A percentile compares a stretch with the other conserved stretches of the same genome.
Conservation (phyloP, 2,329 filamentous ascomycete genomes). For the Emergomyces pasteurianus region DNA sequence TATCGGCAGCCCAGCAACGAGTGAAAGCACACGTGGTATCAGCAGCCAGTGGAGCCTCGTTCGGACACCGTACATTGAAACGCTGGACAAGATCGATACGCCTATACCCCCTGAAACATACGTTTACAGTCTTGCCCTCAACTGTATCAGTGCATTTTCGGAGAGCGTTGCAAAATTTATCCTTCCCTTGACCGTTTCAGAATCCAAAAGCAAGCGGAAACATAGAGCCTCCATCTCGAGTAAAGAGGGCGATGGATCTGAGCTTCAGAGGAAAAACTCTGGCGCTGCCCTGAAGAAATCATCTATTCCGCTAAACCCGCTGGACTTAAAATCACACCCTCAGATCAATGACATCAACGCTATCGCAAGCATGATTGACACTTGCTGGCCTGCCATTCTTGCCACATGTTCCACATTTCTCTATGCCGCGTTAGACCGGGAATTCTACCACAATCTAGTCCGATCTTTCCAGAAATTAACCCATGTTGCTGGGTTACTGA, state of each 20-base stretch:
- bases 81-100: constrained; percentile 82
- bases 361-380: constrained; percentile 71
- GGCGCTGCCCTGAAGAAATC: constrained; percentile 12
- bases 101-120: constrained; percentile 83
- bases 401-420: constrained; percentile 93
- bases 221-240: constrained; percentile 21
- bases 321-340: constrained; percentile 61
- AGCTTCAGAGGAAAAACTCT: constrained; percentile 17
- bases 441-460: constrained; percentile 87
- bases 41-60: constrained; percentile 86
- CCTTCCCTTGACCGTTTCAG: constrained; percentile 77
- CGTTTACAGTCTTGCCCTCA: constrained; percentile 75
- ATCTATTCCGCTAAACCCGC: constrained; percentile 62
- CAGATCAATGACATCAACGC: constrained; percentile 59
- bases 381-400: constrained; percentile 91
- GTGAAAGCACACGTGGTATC: constrained; percentile 59
- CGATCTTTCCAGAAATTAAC: constrained; percentile 90
- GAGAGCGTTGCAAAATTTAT: constrained; percentile 91
- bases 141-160: constrained; percentile 79
- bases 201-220: constrained; percentile 44
- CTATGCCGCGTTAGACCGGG: constrained; percentile 79
- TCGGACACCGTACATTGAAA: constrained; percentile 79
- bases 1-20: constrained; percentile 60
- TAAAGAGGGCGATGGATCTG: constrained; percentile 26
- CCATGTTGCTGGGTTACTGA: constrained; percentile 81